A percentile compares a stretch with the other conserved stretches of the same genome.
These are phyloP conservation scores for Stromatinia cepivora DNA, from an alignment of 2,329 filamentous ascomycete species.

Conservation along the genomic window DNA sequence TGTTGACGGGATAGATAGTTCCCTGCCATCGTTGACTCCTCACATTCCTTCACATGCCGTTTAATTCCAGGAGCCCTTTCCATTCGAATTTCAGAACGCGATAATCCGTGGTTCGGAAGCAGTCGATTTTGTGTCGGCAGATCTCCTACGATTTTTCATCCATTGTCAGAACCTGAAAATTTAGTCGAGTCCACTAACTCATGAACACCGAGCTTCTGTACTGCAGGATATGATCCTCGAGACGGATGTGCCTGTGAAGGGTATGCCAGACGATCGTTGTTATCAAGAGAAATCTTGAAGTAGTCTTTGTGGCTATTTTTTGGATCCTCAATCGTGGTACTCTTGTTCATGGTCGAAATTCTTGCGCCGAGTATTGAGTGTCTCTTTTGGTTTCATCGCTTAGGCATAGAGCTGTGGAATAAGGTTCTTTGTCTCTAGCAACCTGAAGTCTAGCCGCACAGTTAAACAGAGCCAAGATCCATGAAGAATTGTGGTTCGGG, in stretches of 20 bases:
- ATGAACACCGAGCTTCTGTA: neutral
- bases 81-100: neutral
- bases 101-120: neutral
- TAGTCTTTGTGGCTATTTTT: neutral
- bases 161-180: neutral
- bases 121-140: neutral
- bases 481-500: neutral
- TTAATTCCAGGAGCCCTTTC: neutral
- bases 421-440: neutral
- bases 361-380: too few relatives aligned
- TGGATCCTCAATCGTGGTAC: neutral
- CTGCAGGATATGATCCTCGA: neutral
- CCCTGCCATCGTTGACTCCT: neutral
- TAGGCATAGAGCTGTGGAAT: neutral
- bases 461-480: neutral
- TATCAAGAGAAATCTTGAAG: neutral
- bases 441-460: neutral
- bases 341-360: neutral
- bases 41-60: neutral
- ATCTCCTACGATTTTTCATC: too few relatives aligned
- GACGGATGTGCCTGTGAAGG: too few relatives aligned
- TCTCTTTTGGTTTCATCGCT: neutral
- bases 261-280: neutral
- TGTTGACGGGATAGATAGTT: neutral
- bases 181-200: too few relatives aligned